phyloP scores from a whole-genome alignment of 2,329 filamentous ascomycete genomes.

The Hypoxylon sp. region DNA sequence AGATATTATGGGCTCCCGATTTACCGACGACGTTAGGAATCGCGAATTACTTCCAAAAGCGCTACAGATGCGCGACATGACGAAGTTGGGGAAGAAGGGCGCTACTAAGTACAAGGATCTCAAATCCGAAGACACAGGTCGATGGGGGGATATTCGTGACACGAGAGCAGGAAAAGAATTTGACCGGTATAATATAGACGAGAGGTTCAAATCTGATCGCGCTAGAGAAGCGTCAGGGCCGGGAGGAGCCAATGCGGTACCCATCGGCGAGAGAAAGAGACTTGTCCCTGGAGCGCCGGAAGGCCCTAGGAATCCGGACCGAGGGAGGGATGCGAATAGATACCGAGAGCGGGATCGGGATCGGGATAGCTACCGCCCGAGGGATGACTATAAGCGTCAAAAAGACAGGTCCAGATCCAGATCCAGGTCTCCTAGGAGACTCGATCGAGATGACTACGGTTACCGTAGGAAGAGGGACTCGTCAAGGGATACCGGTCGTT shows the following conservation, averaged over 20 bases:
- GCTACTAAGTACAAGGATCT: constrained; percentile 92
- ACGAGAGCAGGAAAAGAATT: constrained; percentile 58
- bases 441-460: constrained; percentile 61
- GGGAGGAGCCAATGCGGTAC: constrained; percentile 78
- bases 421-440: constrained; percentile 67
- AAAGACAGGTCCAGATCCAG: constrained; percentile 66
- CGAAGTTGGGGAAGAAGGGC: constrained; percentile 92
- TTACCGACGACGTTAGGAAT: constrained; percentile 86
- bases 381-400: constrained; percentile 55
- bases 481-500: constrained; percentile 67
- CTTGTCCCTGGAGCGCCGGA: constrained; percentile 53
- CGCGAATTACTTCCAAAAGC: constrained; percentile 89
- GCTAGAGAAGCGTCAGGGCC: constrained; percentile 63
- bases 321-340: constrained; percentile 48
- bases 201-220: constrained; percentile 77
- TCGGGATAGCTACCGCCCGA: constrained; percentile 52
- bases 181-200: constrained; percentile 68
- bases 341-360: constrained; percentile 51
- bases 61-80: constrained; percentile 93
- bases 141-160: constrained; percentile 79
- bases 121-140: constrained; percentile 89
- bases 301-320: constrained; percentile 58
- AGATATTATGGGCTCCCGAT: constrained; percentile 87
- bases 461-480: constrained; percentile 70
- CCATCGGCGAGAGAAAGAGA: constrained; percentile 75